A percentile compares a stretch with the other conserved stretches of the same genome.
These are phyloP conservation scores for Pyrus betulifolia DNA, from an alignment of 306 rosid genomes.

Conservation along the genomic window DNA sequence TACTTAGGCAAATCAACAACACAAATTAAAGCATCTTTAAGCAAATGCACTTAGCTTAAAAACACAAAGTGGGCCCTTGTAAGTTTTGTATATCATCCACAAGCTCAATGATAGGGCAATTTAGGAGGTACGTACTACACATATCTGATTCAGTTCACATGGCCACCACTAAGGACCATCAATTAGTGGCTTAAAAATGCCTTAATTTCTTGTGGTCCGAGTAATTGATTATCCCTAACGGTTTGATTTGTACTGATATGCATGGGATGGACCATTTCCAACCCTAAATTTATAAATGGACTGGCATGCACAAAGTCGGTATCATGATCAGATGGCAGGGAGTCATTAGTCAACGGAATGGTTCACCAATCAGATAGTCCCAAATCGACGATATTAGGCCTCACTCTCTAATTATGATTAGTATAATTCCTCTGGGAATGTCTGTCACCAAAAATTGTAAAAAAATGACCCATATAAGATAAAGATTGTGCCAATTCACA, in stretches of 20 bases:
- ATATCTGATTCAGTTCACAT: constrained; percentile 23
- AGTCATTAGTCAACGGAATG: constrained; percentile 16
- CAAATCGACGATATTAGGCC: constrained; percentile 10
- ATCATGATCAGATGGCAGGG: constrained; percentile 19
- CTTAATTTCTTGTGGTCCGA: constrained; percentile 51
- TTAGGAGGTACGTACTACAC: constrained; percentile 7
- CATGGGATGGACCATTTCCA: constrained; percentile 29
- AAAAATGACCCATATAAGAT: too few relatives aligned
- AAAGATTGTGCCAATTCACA: too few relatives aligned
- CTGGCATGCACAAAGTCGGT: constrained; percentile 9
- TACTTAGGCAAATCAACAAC: not conserved
- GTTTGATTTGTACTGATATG: constrained; percentile 23
- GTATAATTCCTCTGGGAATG: constrained; percentile 26
- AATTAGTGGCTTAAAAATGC: constrained; percentile 11
- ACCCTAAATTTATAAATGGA: constrained; percentile 8
- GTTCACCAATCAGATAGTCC: constrained; percentile 17
- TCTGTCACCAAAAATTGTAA: too few relatives aligned
- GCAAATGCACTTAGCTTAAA: not conserved
- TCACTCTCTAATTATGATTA: constrained; percentile 18
- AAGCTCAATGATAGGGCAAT: constrained; percentile 18
- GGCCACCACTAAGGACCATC: constrained; percentile 42
- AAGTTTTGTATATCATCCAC: constrained; percentile 15
- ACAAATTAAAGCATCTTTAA: not conserved
- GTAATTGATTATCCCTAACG: constrained; percentile 40
- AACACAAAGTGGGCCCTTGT: not conserved